These are phyloP conservation scores for Lactarius quietus DNA, from an alignment of 768 basidiomycete genomes.

Conservation along the genomic window DNA sequence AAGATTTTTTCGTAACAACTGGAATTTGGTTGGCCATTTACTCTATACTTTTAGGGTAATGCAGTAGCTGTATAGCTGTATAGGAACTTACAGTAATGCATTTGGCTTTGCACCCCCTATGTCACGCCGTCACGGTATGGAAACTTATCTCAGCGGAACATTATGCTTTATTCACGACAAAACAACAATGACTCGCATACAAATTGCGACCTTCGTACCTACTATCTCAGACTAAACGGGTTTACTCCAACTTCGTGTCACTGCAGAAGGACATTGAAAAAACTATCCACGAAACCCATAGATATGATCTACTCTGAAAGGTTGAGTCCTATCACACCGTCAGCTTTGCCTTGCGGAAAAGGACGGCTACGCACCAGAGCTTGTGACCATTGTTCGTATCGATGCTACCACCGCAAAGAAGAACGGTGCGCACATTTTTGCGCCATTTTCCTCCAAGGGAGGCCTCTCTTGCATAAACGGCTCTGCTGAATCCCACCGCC, in stretches of 20 bases:
- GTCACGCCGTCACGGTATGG: no score
- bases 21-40: no score
- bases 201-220: background rate
- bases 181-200: constrained; percentile 4
- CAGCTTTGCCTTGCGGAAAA: background rate
- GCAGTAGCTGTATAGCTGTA: no score
- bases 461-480: constrained; percentile 5
- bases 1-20: no score
- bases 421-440: constrained; percentile 1
- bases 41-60: no score
- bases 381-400: constrained; percentile 3
- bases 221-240: background rate
- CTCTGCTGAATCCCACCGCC: constrained; percentile 1
- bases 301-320: background rate
- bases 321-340: background rate
- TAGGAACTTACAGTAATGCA: no score
- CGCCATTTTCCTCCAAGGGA: background rate
- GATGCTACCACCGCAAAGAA: constrained; percentile 5
- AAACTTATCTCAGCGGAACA: background rate
- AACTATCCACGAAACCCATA: background rate
- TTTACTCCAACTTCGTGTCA: background rate
- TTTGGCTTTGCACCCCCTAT: no score
- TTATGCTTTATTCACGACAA: background rate
- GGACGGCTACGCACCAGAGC: constrained; percentile 14
- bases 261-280: background rate